phyloP scores from a whole-genome alignment of 352 stramenopile species.

The Phytophthora quininea region DNA sequence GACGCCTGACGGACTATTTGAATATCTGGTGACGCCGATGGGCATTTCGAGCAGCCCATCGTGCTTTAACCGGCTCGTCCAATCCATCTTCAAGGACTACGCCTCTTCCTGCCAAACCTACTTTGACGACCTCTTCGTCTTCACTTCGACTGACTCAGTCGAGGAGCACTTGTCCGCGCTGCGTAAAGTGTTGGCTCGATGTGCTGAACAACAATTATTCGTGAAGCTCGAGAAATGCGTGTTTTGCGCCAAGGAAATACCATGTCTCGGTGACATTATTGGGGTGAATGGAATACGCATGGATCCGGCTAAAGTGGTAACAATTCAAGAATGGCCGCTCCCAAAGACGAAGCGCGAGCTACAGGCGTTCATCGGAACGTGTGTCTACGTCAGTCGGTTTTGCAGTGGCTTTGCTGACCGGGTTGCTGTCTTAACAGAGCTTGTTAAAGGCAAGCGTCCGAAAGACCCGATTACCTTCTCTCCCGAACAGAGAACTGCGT shows the following conservation, averaged over 20 bases:
- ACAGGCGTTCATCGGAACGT: conserved; percentile 18
- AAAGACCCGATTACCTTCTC: not conserved
- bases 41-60: conserved; percentile 5
- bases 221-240: conserved; percentile 19
- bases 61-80: conserved; percentile 3
- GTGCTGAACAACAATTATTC: conserved; percentile 4
- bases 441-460: not conserved
- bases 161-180: conserved; percentile 1
- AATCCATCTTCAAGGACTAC: not conserved
- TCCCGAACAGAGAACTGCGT: not conserved
- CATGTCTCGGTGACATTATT: not conserved
- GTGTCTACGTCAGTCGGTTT: conserved; percentile 13
- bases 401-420: conserved; percentile 6
- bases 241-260: conserved; percentile 4
- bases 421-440: conserved; percentile 5
- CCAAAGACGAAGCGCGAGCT: conserved; percentile 15
- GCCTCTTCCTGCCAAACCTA: conserved; percentile 1
- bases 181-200: not conserved
- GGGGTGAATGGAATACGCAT: conserved; percentile 10
- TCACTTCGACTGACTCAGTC: not conserved
- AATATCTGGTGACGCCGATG: conserved; percentile 13
- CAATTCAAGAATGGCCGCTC: conserved; percentile 15
- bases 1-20: conserved; percentile 3
- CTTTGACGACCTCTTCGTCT: conserved; percentile 14
- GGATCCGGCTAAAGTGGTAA: conserved; percentile 1